Base-by-base conservation (phyloP, 169 alveolate genomes). In the Plasmodium falciparum region DNA sequence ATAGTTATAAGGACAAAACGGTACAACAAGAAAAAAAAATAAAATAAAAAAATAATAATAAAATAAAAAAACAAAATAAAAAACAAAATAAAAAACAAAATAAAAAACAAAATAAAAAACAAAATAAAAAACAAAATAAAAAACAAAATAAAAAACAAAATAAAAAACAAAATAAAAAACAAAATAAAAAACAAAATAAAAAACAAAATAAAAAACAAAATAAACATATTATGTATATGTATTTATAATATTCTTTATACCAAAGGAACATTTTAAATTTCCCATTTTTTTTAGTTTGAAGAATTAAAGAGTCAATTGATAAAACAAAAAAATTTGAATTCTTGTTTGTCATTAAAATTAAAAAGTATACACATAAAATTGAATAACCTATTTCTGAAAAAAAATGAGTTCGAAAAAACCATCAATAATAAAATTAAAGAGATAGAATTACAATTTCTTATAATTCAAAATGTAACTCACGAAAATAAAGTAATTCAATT, bases 351-450 rank as follows among this genome's bases (percentile, higher is more conserved):
- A 15, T 24, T 78, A 70, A 78, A 78, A 71, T 45, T 78, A 12
- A 69, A 59, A 66, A 78, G 89, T 47, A 78, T 78, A 26, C 89
- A 78, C 61, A 78, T 78, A 20, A 78, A 78, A 47, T 13, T 78
- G 20, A 78, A 59, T 58, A 78, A 22, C 49, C 45, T 78, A 7
- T 78, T 50, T 66, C 58, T 71, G 61, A 78, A 78, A 22, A 78
- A 47, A 70, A 71, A 49, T 47, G 72, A 78, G 17, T 29, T 78
- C 0, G 89, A 78, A 52, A 78, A 70, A 43, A 59, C 8, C 8
- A 70, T 78, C 15, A 50, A 50, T 17, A 67, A 78, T 15, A 78
- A 43, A 58, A 59, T 78, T 22, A 45, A 33, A 45, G 72, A 78
- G n/a, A 78, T 78, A 17, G 89, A 78, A 59, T 7, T 33, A 9